A percentile compares a stretch with the other conserved stretches of the same genome.
These are phyloP conservation scores for Eucalyptus albens DNA, from an alignment of 345 rosid species.

Conservation along the genomic window DNA sequence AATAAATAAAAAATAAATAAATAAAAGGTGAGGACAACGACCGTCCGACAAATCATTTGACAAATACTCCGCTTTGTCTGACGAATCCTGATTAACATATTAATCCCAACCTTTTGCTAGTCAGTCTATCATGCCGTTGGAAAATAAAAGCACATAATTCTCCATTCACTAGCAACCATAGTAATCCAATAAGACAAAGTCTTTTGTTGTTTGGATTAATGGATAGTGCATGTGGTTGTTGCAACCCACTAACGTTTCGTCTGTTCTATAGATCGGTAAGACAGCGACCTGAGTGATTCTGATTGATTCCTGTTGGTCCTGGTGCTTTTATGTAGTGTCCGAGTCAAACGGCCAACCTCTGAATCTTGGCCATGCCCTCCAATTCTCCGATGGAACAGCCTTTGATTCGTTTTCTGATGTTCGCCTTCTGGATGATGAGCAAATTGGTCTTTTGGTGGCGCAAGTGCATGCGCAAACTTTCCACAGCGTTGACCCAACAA, in stretches of 20 bases:
- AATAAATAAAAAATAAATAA: too few species aligned
- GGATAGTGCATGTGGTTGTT: background rate
- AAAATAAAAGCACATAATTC: background rate
- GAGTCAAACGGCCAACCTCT: background rate
- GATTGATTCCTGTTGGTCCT: background rate
- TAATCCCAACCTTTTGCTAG: background rate
- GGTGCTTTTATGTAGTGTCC: background rate
- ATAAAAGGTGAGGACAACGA: background rate
- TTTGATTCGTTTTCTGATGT: background rate
- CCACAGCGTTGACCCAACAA: background rate
- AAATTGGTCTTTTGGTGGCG: background rate
- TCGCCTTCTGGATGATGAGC: background rate
- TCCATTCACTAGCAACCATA: background rate
- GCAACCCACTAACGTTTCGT: background rate
- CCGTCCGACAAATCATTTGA: background rate
- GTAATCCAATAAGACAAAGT: background rate
- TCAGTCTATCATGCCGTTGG: background rate
- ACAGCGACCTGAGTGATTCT: background rate
- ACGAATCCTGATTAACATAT: background rate
- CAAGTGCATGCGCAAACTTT: background rate
- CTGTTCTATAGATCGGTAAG: background rate
- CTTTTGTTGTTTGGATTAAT: background rate
- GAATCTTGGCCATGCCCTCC: background rate
- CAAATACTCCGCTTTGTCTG: background rate
- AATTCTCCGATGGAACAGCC: background rate